Percentiles rank a stretch among this genome's conserved stretches.
phyloP scores from a whole-genome alignment of 2,329 filamentous ascomycete genomes.

The Zymoseptoria pseudotritici region DNA sequence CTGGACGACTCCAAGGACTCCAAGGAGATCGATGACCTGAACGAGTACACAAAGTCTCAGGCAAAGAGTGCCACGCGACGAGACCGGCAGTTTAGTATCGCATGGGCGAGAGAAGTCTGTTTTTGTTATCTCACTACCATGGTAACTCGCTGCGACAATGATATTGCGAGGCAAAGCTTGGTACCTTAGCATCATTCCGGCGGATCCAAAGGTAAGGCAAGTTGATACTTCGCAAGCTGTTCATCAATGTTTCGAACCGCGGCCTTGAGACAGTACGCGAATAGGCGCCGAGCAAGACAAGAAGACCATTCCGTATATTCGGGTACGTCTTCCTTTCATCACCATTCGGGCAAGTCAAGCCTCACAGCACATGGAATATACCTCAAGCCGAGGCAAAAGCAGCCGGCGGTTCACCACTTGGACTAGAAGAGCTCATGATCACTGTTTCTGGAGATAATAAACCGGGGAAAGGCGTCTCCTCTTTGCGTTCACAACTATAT shows the following conservation, averaged over 20 bases:
- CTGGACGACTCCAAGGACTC: too few species aligned
- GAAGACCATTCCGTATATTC: neutral
- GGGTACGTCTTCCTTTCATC: neutral
- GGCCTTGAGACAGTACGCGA: neutral
- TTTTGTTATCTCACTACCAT: neutral
- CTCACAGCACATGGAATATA: neutral
- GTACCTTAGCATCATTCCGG: too few species aligned
- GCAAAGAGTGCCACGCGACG: neutral
- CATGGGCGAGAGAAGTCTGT: neutral
- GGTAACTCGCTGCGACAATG: neutral
- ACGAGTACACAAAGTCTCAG: too few species aligned
- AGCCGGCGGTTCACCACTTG: neutral
- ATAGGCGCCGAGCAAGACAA: neutral
- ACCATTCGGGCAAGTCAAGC: neutral
- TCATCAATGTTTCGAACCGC: neutral
- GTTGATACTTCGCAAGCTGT: too few species aligned
- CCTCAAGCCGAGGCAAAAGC: neutral
- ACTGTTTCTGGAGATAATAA: neutral
- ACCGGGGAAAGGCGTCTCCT: neutral
- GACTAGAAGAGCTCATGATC: neutral
- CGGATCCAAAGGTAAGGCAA: too few species aligned
- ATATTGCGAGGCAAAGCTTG: neutral
- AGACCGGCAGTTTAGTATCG: neutral
- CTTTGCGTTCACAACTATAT: neutral
- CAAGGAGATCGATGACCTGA: too few species aligned